Evolutionary conservation across 2,329 filamentous ascomycete genomes (phyloP).

Genomic region (Hymenotorrendiella dingleyae): DNA sequence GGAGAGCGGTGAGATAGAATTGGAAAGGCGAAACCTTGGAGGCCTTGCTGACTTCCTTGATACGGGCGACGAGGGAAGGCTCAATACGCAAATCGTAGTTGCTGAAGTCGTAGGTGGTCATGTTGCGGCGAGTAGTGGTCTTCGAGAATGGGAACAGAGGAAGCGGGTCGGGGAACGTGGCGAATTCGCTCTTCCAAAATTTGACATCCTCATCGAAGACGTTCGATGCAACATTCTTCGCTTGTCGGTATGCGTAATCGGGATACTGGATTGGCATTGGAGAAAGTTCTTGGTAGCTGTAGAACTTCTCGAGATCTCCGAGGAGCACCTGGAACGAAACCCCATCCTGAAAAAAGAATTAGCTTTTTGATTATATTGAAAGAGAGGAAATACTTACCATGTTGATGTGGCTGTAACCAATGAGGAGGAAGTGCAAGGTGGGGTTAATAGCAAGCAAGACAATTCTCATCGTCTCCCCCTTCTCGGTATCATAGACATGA

Average conservation of each 20-base stretch:
- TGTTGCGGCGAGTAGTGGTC: background rate
- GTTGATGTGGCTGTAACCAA: slow-evolving; percentile 43
- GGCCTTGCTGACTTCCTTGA: slow-evolving; percentile 9
- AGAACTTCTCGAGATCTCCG: slow-evolving; percentile 1
- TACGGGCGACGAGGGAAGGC: background rate
- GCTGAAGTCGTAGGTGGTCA: slow-evolving; percentile 1
- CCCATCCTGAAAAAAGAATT: no score
- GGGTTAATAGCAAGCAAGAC: background rate
- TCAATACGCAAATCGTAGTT: background rate
- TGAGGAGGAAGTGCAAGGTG: slow-evolving; percentile 20
- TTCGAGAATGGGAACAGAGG: slow-evolving; percentile 24
- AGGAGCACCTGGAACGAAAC: no score
- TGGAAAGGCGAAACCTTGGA: slow-evolving; percentile 38
- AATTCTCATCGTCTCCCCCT: background rate
- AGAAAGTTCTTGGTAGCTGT: no score
- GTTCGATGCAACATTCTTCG: no score
- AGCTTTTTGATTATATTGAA: background rate
- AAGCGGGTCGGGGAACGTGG: slow-evolving; percentile 21
- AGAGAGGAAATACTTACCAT: slow-evolving; percentile 30
- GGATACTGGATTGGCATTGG: no score
- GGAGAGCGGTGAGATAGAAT: slow-evolving; percentile 38
- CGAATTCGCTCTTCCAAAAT: slow-evolving; percentile 32
- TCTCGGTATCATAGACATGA: background rate
- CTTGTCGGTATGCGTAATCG: no score
- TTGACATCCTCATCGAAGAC: no score